Evolutionary conservation across 2,329 filamentous ascomycete species (phyloP).

Genomic region (Microdochium trichocladiopsis): DNA sequence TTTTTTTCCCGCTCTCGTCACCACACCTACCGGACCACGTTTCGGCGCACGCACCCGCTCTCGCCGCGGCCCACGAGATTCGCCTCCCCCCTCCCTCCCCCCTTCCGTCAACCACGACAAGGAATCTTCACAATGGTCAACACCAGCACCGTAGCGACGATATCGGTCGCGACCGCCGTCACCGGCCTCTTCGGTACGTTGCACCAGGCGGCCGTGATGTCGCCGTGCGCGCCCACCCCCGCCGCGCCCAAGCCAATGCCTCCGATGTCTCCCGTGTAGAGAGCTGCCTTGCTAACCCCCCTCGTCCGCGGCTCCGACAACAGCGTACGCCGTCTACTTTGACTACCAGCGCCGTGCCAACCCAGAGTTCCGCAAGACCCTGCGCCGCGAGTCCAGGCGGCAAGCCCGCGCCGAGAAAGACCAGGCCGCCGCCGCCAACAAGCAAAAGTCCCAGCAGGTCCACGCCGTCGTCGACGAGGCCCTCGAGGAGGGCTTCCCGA

Average conservation of each 20-base stretch:
- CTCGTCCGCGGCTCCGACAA: constrained; percentile 4
- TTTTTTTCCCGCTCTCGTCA: not conserved
- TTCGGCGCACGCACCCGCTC: not conserved
- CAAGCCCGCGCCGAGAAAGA: constrained; percentile 67
- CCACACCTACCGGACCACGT: constrained; percentile 2
- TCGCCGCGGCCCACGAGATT: not conserved
- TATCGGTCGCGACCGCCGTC: constrained; percentile 53
- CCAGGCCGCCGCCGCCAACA: constrained; percentile 57
- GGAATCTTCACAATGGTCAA: constrained; percentile 31
- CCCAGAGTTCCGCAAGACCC: constrained; percentile 57
- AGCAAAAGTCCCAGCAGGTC: constrained; percentile 66
- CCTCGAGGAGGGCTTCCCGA: constrained; percentile 86
- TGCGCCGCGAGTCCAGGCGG: constrained; percentile 70
- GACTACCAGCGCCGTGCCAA: constrained; percentile 59
- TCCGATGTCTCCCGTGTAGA: constrained; percentile 2
- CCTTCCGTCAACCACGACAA: not conserved
- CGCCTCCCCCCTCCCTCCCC: not conserved
- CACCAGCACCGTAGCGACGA: constrained; percentile 49
- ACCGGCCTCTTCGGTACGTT: constrained; percentile 52
- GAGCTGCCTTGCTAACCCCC: constrained; percentile 10
- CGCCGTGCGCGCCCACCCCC: constrained; percentile 2
- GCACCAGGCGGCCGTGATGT: constrained; percentile 2
- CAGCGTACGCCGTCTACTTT: constrained; percentile 62
- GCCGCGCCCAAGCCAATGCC: not conserved
- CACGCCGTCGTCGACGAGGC: constrained; percentile 70